Evolutionary conservation across 2,329 filamentous ascomycete species (phyloP), one percentile per base, ranked within the genome.

Genomic region (Ascocoryne sarcoides): DNA sequence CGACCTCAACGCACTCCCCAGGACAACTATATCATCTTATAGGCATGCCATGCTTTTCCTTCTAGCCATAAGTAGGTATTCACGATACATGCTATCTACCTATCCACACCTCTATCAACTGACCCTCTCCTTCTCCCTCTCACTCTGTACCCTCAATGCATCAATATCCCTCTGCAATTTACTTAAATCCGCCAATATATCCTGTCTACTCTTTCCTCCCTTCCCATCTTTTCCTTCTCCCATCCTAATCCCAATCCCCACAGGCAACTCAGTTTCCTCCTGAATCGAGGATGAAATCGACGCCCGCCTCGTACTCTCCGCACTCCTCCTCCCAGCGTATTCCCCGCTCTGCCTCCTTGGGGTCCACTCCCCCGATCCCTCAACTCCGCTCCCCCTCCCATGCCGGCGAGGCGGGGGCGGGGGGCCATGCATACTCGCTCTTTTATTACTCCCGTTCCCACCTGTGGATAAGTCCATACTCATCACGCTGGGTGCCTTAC

Each of bases 111-210:
- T n/a, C n/a, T n/a, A n/a, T n/a, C n/a, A n/a, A n/a, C n/a, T n/a
- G n/a, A n/a, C 23, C 23, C 12, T 26, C 23, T 26, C 23, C 23
- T 26, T 26, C 23, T 26, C 23, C 15, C 14, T 32, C 26, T 57
- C 59, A 33, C 61, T 63, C 49, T 61, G 62, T 5, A 63, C 68
- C 52, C 73, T 65, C 32, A 82, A 55, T 3, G 75, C 82, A 61
- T 90, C 83, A 29, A 90, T 83, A 55, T 90, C 84, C 55, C 73
- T 73, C 61, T 86, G 83, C 47, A 90, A 62, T 16, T 78, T 77
- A 34, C 76, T 73, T 40, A 90, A 62, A 57, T 89, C 82, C 1
- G 82, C 82, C 49, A 90, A 61, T 44, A 89, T 85, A 54, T 84
- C 75, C 31, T 14, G 19, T 16, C 15, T 37, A 15, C 3, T 28